phyloP scores from a whole-genome alignment of 2,329 filamentous ascomycete species.

The Neonectria punicea region DNA sequence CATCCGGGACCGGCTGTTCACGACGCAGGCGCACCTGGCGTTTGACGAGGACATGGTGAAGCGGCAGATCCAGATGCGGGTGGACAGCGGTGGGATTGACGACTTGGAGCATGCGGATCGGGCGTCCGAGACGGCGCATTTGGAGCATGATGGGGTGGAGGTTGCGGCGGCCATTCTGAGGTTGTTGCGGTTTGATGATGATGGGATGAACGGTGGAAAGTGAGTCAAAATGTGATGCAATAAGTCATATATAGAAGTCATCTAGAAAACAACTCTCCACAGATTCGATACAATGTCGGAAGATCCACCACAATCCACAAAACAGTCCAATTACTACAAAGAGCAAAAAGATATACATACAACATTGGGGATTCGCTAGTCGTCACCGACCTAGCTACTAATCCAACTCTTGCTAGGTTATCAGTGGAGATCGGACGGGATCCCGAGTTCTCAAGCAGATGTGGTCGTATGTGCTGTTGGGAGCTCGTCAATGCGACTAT shows the following conservation, averaged over 20 bases:
- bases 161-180: slow-evolving; percentile 75
- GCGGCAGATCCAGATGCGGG: slow-evolving; percentile 69
- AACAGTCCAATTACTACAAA: neutral
- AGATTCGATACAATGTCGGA: neutral
- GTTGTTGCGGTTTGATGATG: slow-evolving; percentile 61
- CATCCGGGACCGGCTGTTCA: slow-evolving; percentile 69
- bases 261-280: neutral
- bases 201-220: slow-evolving; percentile 43
- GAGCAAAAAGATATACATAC: neutral
- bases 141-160: slow-evolving; percentile 75
- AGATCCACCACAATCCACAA: neutral
- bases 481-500: neutral
- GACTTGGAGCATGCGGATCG: slow-evolving; percentile 69
- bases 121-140: slow-evolving; percentile 68
- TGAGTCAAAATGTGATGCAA: neutral
- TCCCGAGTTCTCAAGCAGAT: slow-evolving; percentile 1
- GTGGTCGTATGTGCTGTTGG: neutral
- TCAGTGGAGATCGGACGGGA: slow-evolving; percentile 6
- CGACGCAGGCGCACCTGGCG: slow-evolving; percentile 83
- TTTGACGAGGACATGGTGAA: slow-evolving; percentile 76
- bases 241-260: neutral
- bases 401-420: slow-evolving; percentile 3
- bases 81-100: slow-evolving; percentile 70
- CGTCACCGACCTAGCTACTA: slow-evolving; percentile 6
- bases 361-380: slow-evolving; percentile 6